These are phyloP conservation scores for Vigna radiata DNA, from an alignment of 306 rosid genomes.

Conservation along the genomic window DNA sequence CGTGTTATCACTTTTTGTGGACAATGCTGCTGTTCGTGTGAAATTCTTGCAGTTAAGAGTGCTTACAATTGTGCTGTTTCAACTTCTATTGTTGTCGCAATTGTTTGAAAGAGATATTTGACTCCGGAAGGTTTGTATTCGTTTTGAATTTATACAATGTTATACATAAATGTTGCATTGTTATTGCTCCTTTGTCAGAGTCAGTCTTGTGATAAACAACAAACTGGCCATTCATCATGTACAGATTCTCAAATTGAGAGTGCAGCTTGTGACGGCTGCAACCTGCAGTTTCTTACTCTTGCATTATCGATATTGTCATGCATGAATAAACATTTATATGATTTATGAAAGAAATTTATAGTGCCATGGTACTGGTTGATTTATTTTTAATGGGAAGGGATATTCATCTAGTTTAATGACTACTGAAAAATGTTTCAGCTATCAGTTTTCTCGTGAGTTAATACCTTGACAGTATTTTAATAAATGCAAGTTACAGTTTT, in stretches of 20 bases:
- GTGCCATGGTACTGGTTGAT: background rate
- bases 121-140: slow-evolving; percentile 10
- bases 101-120: slow-evolving; percentile 35
- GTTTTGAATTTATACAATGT: background rate
- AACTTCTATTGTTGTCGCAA: slow-evolving; percentile 6
- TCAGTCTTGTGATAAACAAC: slow-evolving; percentile 9
- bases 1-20: slow-evolving; percentile 6
- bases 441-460: background rate
- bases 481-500: background rate
- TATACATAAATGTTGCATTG: slow-evolving; percentile 16
- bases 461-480: background rate
- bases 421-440: background rate
- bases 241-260: background rate
- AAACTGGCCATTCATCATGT: slow-evolving; percentile 12
- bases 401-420: background rate
- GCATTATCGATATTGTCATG: background rate
- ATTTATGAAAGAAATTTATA: slow-evolving; percentile 8
- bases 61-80: slow-evolving; percentile 39
- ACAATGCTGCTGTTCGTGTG: slow-evolving; percentile 36
- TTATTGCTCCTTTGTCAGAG: background rate
- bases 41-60: slow-evolving; percentile 40
- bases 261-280: background rate
- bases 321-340: background rate
- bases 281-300: background rate
- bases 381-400: background rate